Conservation (phyloP, 129 eudicot genomes). For the Smallanthus sonchifolius region DNA sequence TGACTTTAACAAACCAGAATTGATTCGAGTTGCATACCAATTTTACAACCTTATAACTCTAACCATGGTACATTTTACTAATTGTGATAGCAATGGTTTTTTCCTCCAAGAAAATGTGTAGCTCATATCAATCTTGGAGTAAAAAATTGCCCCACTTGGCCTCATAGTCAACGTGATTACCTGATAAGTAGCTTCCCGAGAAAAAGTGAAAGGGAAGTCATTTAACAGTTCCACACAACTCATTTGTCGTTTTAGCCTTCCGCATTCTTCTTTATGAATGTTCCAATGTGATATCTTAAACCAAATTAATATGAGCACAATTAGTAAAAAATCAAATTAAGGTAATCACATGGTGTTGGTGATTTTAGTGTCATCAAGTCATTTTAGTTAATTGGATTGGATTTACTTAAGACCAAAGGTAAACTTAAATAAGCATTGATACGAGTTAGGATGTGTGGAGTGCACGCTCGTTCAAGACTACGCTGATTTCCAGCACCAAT, state of each 20-base stretch:
- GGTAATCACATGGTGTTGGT: not conserved
- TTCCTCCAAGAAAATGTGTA: not conserved
- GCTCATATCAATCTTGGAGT: not conserved
- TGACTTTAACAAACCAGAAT: not conserved
- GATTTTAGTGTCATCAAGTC: too few species aligned
- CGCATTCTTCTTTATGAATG: constrained; percentile 65
- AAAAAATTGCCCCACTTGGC: not conserved
- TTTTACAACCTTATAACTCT: not conserved
- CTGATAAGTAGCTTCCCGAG: constrained; percentile 46
- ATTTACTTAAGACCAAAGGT: too few species aligned
- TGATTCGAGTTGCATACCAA: not conserved
- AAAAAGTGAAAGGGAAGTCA: constrained; percentile 68
- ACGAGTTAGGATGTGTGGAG: too few species aligned
- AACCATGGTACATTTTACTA: not conserved
- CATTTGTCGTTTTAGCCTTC: constrained; percentile 64
- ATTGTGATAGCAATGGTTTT: not conserved
- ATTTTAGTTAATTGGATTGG: too few species aligned
- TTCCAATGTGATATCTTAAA: constrained; percentile 64
- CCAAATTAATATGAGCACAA: constrained; percentile 6
- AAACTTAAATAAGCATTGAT: too few species aligned
- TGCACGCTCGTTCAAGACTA: too few species aligned
- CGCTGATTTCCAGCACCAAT: too few species aligned
- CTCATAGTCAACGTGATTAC: constrained; percentile 13
- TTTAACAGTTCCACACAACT: constrained; percentile 33
- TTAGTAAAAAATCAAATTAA: constrained; percentile 15